These are phyloP conservation scores for Sporothrix euskadiensis DNA, from an alignment of 2,329 filamentous ascomycete species.

Conservation along the genomic window DNA sequence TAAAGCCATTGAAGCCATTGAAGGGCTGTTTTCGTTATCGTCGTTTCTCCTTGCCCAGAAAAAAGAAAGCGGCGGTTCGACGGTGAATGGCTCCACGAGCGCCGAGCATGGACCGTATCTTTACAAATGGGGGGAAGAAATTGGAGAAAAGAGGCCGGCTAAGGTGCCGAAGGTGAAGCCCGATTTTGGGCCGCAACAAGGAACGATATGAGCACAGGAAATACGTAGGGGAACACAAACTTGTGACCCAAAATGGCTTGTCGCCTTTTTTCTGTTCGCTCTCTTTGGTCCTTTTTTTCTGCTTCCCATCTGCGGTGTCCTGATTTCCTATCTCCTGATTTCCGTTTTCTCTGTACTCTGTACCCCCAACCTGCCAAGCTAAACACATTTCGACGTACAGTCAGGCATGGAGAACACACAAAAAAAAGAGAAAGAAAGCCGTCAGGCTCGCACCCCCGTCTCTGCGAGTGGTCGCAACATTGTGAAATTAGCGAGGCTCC, in stretches of 20 bases:
- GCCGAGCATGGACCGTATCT: background rate
- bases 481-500: background rate
- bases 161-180: background rate
- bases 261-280: background rate
- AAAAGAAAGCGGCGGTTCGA: background rate
- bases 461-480: background rate
- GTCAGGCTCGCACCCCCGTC: background rate
- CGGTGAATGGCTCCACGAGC: background rate
- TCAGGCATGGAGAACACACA: background rate
- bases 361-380: slow-evolving; percentile 14
- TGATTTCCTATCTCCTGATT: background rate
- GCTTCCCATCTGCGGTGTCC: background rate
- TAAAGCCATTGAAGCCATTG: background rate
- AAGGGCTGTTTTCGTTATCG: background rate
- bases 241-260: slow-evolving; percentile 2
- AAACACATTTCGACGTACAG: background rate
- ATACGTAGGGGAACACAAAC: background rate
- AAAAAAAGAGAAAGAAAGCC: background rate
- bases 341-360: background rate
- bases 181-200: slow-evolving; percentile 7
- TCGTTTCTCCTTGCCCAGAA: background rate
- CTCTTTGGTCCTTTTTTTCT: background rate
- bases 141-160: background rate
- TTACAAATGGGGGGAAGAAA: background rate
- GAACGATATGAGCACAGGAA: background rate